Base-by-base conservation (phyloP, 179 eudicot genomes). In the Patellifolia procumbens region DNA sequence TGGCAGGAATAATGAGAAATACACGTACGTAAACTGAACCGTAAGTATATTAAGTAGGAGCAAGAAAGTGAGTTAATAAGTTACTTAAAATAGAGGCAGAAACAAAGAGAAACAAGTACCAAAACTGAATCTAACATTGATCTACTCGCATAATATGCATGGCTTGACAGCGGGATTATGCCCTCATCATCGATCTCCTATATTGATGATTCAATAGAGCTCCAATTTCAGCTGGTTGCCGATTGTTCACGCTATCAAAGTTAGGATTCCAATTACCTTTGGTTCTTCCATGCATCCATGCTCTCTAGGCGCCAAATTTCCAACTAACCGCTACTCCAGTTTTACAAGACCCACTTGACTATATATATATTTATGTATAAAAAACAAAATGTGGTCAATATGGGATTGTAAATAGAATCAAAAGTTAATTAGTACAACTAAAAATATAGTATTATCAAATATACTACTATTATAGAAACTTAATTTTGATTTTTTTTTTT, bases 111-210 rank as follows among this genome's bases (percentile, higher is more conserved):
- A 2, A 1, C 3, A 29, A 31, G 10, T 62, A 31, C 67, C 22
- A 62, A 62, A 62, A 29, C 42, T 62, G 26, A 20, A 32, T 22
- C 52, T 9, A 15, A 56, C 35, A 15, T 72, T 15, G 24, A 55
- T 31, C n/a, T 31, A 70, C 8, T 28, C 17, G 11, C 11, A 10
- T 26, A 32, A 53, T 10, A 28, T 24, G 24, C 22, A 55, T 39
- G 66, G 26, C 7, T 72, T 72, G 75, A 72, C 43, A 56, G 64
- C 32, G n/a, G 24, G 51, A 55, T 56, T 72, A 72, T 13, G 2
- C 29, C 19, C 15, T 26, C 35, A 51, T 70, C 15, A 32, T 52
- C 56, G n/a, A 16, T 2, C 22, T 49, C 49, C n/a, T n/a, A n/a
- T n/a, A n/a, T n/a, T n/a, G n/a, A n/a, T n/a, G n/a, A n/a, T n/a